Evolutionary conservation across 2,329 filamentous ascomycete species (phyloP), one percentile per base, ranked within the genome.

Genomic region (Epichloe elymi): DNA sequence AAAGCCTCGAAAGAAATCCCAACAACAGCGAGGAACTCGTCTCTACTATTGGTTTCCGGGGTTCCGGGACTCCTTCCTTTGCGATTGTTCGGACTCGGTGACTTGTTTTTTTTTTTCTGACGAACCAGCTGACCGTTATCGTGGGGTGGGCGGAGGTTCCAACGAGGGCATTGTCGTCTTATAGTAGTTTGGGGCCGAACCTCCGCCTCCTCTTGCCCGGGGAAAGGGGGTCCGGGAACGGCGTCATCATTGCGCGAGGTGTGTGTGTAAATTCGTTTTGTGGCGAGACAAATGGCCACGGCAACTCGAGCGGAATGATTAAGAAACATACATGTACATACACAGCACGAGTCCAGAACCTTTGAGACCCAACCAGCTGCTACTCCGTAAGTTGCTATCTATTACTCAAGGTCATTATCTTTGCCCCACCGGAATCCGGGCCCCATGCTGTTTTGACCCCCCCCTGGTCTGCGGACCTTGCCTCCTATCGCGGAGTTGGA

Each of bases 391-490:
- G n/a, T 15, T 42, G 42, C 49, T 41, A 51, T 49, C 48, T 49
- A 49, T 49, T 49, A 49, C 48, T 37, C 40, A 42, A 42, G 20
- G 39, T 15, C 47, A 39, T 50, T 40, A 50, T 40, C 42, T 39
- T 33, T 15, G 39, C 33, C 36, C 54, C 51, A 51, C 54, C 49
- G 43, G 51, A 49, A 42, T 50, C 50, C 54, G 54, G 51, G 44
- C 41, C 50, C 19, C 38, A 20, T n/a, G 19, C 44, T 33, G 44
- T n/a, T 42, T 10, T 26, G 26, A 30, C 26, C 26, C 20, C 20
- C 19, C 20, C 26, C 26, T 10, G 3, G 26, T 30, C 26, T 10
- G 26, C 26, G 26, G 26, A 26, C 7, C 26, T 26, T 10, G 26
- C 26, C 26, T 30, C 26, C 26, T 10, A 30, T 30, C 26, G 26